A percentile compares a stretch with the other conserved stretches of the same genome.
These are phyloP conservation scores for Aspergillus fijiensis DNA, from an alignment of 2,329 filamentous ascomycete species.

Conservation along the genomic window DNA sequence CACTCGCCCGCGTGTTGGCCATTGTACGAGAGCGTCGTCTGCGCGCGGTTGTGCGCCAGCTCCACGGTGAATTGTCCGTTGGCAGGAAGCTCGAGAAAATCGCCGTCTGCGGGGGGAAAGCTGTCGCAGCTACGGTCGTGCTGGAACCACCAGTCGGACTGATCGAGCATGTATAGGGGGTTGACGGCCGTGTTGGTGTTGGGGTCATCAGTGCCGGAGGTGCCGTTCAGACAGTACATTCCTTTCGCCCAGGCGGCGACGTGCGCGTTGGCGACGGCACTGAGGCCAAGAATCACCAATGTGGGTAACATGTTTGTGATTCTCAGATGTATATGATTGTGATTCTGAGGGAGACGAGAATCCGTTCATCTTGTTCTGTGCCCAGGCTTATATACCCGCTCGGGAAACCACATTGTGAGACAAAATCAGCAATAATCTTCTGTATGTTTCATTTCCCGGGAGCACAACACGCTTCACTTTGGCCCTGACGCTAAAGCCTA, in stretches of 20 bases:
- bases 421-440: too few species aligned
- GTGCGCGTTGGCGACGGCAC: constrained; percentile 31
- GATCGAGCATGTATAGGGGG: constrained; percentile 48
- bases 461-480: too few species aligned
- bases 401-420: too few species aligned
- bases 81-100: constrained; percentile 50
- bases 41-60: constrained; percentile 52
- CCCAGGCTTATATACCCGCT: too few species aligned
- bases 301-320: too few species aligned
- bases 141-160: constrained; percentile 54
- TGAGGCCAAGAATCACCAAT: neutral
- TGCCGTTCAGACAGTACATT: constrained; percentile 43
- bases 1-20: constrained; percentile 43
- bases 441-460: too few species aligned
- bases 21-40: constrained; percentile 49
- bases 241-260: constrained; percentile 40
- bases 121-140: constrained; percentile 49
- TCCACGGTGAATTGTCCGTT: constrained; percentile 52
- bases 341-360: too few species aligned
- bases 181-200: constrained; percentile 51
- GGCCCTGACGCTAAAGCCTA: too few species aligned
- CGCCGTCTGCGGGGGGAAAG: constrained; percentile 36
- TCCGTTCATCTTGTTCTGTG: too few species aligned
- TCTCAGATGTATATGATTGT: too few species aligned
- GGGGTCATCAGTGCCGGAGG: constrained; percentile 31